These are phyloP conservation scores for Magnolia changhungtana DNA, from an alignment of 164 flowering plant genomes.

Conservation along the genomic window DNA sequence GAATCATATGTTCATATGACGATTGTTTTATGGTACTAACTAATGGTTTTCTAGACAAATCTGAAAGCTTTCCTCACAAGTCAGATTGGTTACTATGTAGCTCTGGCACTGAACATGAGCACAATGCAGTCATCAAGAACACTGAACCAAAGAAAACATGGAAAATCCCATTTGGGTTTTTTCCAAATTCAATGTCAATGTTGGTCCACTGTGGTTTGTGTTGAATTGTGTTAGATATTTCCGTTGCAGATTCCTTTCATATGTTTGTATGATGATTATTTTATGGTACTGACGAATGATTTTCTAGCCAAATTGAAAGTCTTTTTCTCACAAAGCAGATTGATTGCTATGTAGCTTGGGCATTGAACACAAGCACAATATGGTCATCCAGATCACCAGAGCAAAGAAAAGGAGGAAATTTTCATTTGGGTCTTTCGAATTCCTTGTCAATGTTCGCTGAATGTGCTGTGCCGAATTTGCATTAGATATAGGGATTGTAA, in stretches of 20 bases:
- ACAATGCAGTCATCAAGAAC: neutral
- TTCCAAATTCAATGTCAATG: neutral
- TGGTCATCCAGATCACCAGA: neutral
- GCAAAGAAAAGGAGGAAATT: neutral
- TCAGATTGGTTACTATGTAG: neutral
- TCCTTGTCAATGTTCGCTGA: neutral
- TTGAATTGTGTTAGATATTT: neutral
- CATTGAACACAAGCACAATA: neutral
- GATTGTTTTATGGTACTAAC: conserved; percentile 14
- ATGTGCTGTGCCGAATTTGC: neutral
- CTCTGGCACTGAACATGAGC: neutral
- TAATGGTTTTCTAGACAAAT: neutral
- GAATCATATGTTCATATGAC: conserved; percentile 41
- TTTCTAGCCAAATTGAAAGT: conserved; percentile 12
- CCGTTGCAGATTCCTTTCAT: conserved; percentile 21
- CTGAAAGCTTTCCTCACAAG: neutral
- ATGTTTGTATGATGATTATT: conserved; percentile 34
- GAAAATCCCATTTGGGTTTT: no score
- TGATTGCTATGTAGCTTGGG: neutral
- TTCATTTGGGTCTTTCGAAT: neutral
- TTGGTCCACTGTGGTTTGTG: neutral
- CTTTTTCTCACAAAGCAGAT: neutral
- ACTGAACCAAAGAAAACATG: neutral
- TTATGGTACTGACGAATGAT: conserved; percentile 15
- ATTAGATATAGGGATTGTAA: neutral